Evolutionary conservation across 495 filamentous ascomycete species (phyloP).

Genomic region (Aspergillus baeticus): DNA sequence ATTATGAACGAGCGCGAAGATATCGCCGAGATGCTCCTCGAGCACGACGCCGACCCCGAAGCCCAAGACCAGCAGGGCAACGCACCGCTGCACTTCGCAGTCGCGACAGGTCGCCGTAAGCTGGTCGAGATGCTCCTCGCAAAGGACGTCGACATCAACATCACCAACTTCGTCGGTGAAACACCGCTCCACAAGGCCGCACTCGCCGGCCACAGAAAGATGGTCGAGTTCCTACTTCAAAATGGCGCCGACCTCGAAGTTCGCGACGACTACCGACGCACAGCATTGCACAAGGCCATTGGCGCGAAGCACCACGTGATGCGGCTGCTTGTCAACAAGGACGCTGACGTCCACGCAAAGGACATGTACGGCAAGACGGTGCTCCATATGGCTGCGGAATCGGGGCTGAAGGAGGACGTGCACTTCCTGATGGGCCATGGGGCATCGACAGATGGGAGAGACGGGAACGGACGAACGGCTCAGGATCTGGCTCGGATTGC

Average conservation of each 20-base stretch:
- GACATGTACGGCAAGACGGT: constrained; percentile 34
- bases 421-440: constrained; percentile 27
- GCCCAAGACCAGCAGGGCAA: constrained; percentile 23
- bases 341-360: constrained; percentile 21
- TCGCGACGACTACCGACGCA: constrained; percentile 19
- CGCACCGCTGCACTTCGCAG: constrained; percentile 40
- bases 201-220: constrained; percentile 31
- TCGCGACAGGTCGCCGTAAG: constrained; percentile 30
- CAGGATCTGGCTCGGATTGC: constrained; percentile 15
- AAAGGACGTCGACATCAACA: constrained; percentile 41
- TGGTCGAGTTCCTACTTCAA: constrained; percentile 38
- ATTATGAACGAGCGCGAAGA: constrained; percentile 31
- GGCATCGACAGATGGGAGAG: constrained; percentile 14
- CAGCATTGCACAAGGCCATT: constrained; percentile 26
- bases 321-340: constrained; percentile 23
- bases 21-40: constrained; percentile 31
- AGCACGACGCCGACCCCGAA: constrained; percentile 27
- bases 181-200: constrained; percentile 44
- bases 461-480: constrained; percentile 28
- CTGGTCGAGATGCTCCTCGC: constrained; percentile 41
- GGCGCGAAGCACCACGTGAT: constrained; percentile 27
- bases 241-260: constrained; percentile 33
- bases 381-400: constrained; percentile 29
- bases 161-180: constrained; percentile 27
- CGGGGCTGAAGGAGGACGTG: constrained; percentile 24